Evolutionary conservation across 495 filamentous ascomycete genomes (phyloP), one percentile per base, ranked within the genome.

Genomic region (Astrothelium macrocarpum): DNA sequence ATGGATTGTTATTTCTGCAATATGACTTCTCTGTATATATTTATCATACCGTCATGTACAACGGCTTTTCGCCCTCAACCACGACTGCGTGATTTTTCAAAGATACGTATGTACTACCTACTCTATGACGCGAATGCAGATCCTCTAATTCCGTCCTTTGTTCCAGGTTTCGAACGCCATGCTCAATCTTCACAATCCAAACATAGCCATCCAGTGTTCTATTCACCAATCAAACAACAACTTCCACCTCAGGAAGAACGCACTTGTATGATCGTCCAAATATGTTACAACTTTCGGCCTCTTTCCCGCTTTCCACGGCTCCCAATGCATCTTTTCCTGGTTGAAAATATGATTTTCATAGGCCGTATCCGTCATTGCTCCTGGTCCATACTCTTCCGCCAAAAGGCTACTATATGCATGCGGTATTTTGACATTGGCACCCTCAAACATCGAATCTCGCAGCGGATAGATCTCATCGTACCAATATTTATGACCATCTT

Each of bases 391-490:
- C 74, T 96, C 91, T 53, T 86, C 84, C 36, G 79, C 76, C 64
- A 96, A 77, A 28, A 96, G 78, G 63, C 81, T 78, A 14, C 87
- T 81, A 72, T 91, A 95, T 31, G 81, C 80, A 68, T 83, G 92
- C 9, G 91, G 91, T 59, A 95, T 81, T 70, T 83, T 83, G 16
- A 90, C 90, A 14, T 82, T 79, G 25, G 87, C 80, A 59, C 82
- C 88, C 75, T 96, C 91, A 68, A 92, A 96, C 64, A 81, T 77
- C 63, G 86, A 90, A 56, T 87, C 84, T 20, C 90, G 79, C 66
- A 96, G 72, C 3, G 92, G 91, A 73, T 85, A 96, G 36, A 97
- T 82, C 67, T 95, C 85, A 34, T 77, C 77, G 49, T 82, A 82
- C 29, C 74, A 70, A 56, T 82, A 85, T 26, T 74, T 73, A 67